Evolutionary conservation across 2,329 filamentous ascomycete genomes (phyloP).

Genomic region (Paracorniculantispora psalliotae): DNA sequence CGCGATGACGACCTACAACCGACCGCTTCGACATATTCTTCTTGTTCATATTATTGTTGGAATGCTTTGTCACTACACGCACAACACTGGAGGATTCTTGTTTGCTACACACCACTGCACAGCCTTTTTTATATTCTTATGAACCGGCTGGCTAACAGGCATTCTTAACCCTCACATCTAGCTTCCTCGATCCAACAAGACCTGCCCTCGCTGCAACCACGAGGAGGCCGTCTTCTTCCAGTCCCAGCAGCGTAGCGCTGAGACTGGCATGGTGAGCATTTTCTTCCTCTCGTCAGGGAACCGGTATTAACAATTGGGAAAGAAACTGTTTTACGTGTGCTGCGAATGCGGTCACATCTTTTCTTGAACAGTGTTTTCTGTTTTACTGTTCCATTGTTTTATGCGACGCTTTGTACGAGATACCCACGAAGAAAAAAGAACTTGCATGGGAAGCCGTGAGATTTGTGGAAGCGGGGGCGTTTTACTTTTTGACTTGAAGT

Average conservation of each 20-base stretch:
- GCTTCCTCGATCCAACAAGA: constrained; percentile 85
- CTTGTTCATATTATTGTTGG: neutral
- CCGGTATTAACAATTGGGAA: constrained; percentile 8
- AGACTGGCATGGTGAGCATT: constrained; percentile 89
- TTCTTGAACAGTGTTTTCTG: constrained; percentile 36
- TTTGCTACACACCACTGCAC: neutral
- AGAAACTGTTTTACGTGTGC: constrained; percentile 95
- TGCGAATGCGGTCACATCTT: constrained; percentile 90
- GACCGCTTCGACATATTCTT: neutral
- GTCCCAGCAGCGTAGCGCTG: constrained; percentile 91
- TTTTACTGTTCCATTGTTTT: constrained; percentile 22
- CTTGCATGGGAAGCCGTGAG: neutral
- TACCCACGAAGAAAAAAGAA: constrained; percentile 9
- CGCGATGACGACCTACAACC: neutral
- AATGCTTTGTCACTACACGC: neutral
- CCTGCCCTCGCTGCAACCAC: constrained; percentile 79
- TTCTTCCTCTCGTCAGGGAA: neutral
- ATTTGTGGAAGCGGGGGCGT: neutral
- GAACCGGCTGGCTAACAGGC: constrained; percentile 39
- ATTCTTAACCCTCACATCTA: constrained; percentile 42
- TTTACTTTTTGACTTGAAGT: neutral
- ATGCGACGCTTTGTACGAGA: constrained; percentile 4
- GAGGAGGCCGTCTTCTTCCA: constrained; percentile 97
- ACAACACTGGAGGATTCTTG: neutral
- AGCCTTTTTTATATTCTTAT: constrained; percentile 14